Conservation (phyloP, 2,329 filamentous ascomycete genomes). For the Aspergillus oerlinghausenensis region DNA sequence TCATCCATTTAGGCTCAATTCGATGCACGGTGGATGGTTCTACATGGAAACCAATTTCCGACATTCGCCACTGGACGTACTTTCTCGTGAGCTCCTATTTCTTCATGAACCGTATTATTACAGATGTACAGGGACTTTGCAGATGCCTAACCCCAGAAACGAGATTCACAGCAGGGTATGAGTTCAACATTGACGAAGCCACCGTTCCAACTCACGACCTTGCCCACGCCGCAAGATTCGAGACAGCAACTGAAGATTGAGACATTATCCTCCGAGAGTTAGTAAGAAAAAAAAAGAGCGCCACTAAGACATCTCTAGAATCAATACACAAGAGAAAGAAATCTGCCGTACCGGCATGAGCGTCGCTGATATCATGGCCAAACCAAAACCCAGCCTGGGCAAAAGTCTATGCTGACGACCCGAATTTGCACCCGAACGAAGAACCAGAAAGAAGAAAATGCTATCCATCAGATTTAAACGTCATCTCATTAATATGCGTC, state of each 20-base stretch:
- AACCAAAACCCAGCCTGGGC: conserved; percentile 13
- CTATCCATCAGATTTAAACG: not conserved
- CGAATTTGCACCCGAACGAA: conserved; percentile 13
- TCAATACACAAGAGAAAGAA: not conserved
- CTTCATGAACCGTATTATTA: not conserved
- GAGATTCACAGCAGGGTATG: not conserved
- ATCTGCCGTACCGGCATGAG: not conserved
- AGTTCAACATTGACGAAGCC: not conserved
- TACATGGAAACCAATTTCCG: not conserved
- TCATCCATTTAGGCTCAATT: not conserved
- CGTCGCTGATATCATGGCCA: conserved; percentile 13
- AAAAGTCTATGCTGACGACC: conserved; percentile 13
- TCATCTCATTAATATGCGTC: not conserved
- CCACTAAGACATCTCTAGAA: not conserved
- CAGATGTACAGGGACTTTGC: conserved; percentile 1
- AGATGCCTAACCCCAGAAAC: not conserved
- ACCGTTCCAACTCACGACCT: not conserved
- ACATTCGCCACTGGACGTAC: not conserved
- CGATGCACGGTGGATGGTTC: not conserved
- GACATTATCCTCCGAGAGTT: not conserved
- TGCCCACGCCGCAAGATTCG: not conserved
- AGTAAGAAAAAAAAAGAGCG: not conserved
- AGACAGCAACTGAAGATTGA: not conserved
- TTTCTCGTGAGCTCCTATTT: not conserved
- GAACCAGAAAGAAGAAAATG: not conserved